Conservation (phyloP, 352 stramenopile species). For the Globisporangium polare region DNA sequence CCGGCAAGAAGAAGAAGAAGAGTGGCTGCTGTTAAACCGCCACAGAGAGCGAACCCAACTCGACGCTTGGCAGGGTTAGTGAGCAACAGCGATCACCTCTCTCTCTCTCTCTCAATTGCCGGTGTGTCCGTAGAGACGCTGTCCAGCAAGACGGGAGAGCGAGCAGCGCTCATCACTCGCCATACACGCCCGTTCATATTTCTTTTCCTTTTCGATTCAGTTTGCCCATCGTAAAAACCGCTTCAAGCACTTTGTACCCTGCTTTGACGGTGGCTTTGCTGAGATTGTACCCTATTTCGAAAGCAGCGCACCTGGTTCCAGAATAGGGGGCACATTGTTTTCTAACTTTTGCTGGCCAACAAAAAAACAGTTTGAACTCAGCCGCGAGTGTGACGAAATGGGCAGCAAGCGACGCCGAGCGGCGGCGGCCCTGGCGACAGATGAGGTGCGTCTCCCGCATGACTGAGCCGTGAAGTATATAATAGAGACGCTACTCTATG, state of each 20-base stretch:
- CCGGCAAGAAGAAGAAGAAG: constrained; percentile 88
- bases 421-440: background rate
- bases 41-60: background rate
- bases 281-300: background rate
- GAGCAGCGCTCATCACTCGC: background rate
- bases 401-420: constrained; percentile 21
- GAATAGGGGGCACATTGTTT: no score
- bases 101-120: background rate
- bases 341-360: constrained; percentile 4
- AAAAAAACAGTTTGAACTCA: constrained; percentile 4
- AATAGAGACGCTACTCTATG: background rate
- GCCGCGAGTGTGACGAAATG: constrained; percentile 6
- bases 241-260: background rate
- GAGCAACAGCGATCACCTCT: background rate
- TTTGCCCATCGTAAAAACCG: constrained; percentile 8
- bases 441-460: constrained; percentile 11
- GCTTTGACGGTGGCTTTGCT: background rate
- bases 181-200: constrained; percentile 1
- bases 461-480: background rate
- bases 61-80: background rate
- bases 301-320: background rate
- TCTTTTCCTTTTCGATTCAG: constrained; percentile 9
- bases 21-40: constrained; percentile 66
- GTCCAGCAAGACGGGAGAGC: background rate
- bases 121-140: background rate